phyloP scores from a whole-genome alignment of 1,139 yeast species.

The Petasospora rhodanensis region DNA sequence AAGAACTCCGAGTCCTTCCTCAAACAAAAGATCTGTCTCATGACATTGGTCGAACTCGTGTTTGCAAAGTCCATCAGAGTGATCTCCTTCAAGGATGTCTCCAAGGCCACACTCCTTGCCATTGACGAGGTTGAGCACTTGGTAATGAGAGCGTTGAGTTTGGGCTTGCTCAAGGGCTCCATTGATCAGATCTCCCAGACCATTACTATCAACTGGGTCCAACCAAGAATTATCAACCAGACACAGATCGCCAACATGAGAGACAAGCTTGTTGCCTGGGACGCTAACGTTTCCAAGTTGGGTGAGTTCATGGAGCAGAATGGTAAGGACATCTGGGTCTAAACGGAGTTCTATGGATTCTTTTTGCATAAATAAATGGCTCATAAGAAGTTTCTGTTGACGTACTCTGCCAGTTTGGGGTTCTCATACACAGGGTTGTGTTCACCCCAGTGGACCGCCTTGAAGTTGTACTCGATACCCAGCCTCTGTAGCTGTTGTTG shows the following conservation, averaged over 20 bases:
- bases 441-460: conserved; percentile 24
- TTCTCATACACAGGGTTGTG: conserved; percentile 29
- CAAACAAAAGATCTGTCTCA: conserved; percentile 86
- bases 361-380: background rate
- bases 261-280: conserved; percentile 73
- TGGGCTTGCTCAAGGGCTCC: conserved; percentile 77
- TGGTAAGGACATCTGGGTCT: conserved; percentile 64
- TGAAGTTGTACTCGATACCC: conserved; percentile 15
- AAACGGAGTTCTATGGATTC: too few relatives aligned
- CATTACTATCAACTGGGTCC: conserved; percentile 87
- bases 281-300: conserved; percentile 61
- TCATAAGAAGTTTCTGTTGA: conserved; percentile 16
- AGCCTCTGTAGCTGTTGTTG: conserved; percentile 13
- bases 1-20: conserved; percentile 60
- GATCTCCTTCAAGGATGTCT: conserved; percentile 68
- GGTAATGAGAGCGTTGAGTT: conserved; percentile 85
- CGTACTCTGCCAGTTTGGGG: conserved; percentile 23
- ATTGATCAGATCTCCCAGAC: conserved; percentile 82
- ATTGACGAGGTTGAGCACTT: conserved; percentile 74
- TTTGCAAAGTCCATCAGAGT: conserved; percentile 74
- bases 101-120: conserved; percentile 65
- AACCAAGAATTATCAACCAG: conserved; percentile 85
- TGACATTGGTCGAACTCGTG: conserved; percentile 85
- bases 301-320: conserved; percentile 53
- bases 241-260: conserved; percentile 77